These are phyloP conservation scores for Paecilomyces sp. DNA, from an alignment of 2,329 filamentous ascomycete genomes.

Conservation along the genomic window DNA sequence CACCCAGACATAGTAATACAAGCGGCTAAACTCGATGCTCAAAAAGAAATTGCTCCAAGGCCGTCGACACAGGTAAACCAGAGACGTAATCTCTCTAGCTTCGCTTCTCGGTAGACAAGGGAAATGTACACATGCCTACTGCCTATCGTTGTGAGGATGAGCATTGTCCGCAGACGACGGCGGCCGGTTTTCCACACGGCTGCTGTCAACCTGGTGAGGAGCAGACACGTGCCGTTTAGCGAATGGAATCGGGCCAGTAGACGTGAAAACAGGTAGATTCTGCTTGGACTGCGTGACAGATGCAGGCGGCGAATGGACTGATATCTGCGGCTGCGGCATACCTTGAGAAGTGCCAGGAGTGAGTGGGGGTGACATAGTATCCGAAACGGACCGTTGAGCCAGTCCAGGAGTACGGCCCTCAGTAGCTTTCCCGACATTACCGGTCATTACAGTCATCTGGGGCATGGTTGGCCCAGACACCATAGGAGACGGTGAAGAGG, in stretches of 20 bases:
- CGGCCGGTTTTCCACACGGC: not conserved
- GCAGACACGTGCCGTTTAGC: slow-evolving; percentile 12
- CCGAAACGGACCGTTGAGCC: not conserved
- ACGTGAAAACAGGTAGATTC: slow-evolving; percentile 44
- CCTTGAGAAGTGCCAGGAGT: slow-evolving; percentile 12
- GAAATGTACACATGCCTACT: not conserved
- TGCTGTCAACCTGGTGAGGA: slow-evolving; percentile 2
- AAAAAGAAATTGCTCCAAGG: not conserved
- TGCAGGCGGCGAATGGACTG: slow-evolving; percentile 21
- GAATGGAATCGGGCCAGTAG: slow-evolving; percentile 39
- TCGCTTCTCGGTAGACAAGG: not conserved
- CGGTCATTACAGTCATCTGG: not conserved
- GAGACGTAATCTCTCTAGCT: not conserved
- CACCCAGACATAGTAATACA: not conserved
- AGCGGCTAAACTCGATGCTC: not conserved
- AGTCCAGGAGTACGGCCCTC: not conserved
- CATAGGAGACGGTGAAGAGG: not conserved
- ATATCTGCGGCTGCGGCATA: slow-evolving; percentile 10
- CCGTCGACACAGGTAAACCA: not conserved
- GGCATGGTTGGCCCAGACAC: not conserved
- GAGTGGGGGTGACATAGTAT: slow-evolving; percentile 17
- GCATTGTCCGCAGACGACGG: not conserved
- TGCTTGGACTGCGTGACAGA: slow-evolving; percentile 28
- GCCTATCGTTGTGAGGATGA: not conserved
- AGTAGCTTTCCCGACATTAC: not conserved